Evolutionary conservation across 2,329 filamentous ascomycete genomes (phyloP), one percentile per base, ranked within the genome.

Genomic region (Blastomyces silverae): DNA sequence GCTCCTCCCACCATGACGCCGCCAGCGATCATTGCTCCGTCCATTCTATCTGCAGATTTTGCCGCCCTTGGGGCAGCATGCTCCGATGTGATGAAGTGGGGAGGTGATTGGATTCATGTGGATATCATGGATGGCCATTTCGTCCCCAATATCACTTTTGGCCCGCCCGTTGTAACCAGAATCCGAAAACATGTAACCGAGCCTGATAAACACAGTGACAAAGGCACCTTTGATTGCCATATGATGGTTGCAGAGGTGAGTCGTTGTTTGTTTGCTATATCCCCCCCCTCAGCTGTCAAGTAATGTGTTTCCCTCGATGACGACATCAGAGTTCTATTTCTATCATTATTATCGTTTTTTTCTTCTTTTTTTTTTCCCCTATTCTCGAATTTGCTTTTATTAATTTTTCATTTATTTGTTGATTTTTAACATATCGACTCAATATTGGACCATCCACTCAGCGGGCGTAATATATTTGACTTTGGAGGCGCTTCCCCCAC

Each of bases 121-220:
- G 93, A 97, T 78, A 97, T 97, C 76, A 92, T 95, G 93, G 94
- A 99, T 77, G 94, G 94, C 65, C 94, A 99, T 77, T 99, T 99
- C 74, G 94, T 99, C 53, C 94, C 94, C 62, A 99, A 99, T 80
- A 92, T 99, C 78, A 97, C 94, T 59, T 97, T 97, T 74, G 94
- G 94, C 66, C 88, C 93, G 25, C 92, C 93, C 5, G 92, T 99
- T 48, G 94, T 99, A 57, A 93, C 91, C 71, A 96, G 93, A 82
- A 94, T 99, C 72, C 87, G 94, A 68, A 83, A 85, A 57, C 90
- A 96, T 73, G 92, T 99, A 72, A 88, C 91, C 65, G 83, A 84
- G 70, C 92, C 92, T 2, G 82, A 82, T 52, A 81, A 84, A 62
- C 84, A 84, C 44, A 82, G 89, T 70, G 92, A 90, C 63, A 89